Evolutionary conservation across 2,329 filamentous ascomycete species (phyloP).

Genomic region (Shiraia bambusicola): DNA sequence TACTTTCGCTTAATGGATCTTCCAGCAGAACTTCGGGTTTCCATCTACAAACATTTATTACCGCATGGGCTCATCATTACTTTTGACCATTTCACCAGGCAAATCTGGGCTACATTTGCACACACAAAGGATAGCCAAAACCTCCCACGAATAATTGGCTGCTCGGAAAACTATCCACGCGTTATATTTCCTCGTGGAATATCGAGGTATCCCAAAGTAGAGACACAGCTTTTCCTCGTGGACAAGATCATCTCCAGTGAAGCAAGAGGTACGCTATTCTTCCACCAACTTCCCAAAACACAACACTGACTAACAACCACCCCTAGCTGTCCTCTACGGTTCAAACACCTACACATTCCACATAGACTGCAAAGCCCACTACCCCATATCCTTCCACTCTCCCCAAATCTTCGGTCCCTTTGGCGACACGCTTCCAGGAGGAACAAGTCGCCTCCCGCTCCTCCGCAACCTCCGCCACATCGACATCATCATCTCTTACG

Average conservation of each 20-base stretch:
- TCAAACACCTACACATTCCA: constrained; percentile 22
- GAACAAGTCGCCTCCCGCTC: constrained; percentile 8
- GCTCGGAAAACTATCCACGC: neutral
- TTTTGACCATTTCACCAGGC: neutral
- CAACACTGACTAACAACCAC: neutral
- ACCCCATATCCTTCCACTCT: constrained; percentile 12
- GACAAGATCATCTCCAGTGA: constrained; percentile 20
- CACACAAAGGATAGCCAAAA: neutral
- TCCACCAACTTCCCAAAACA: neutral
- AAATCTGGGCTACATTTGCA: neutral
- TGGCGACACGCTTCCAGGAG: constrained; percentile 8
- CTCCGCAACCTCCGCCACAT: constrained; percentile 23
- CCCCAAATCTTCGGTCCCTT: constrained; percentile 22
- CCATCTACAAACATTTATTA: constrained; percentile 14
- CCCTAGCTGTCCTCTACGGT: constrained; percentile 21
- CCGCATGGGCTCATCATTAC: constrained; percentile 8
- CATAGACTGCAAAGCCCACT: constrained; percentile 8
- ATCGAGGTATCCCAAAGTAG: neutral
- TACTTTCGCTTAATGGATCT: constrained; percentile 17
- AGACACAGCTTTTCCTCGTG: constrained; percentile 16
- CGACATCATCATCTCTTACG: constrained; percentile 7
- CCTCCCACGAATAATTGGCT: neutral
- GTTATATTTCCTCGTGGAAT: neutral
- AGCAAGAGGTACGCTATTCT: constrained; percentile 10
- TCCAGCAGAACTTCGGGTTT: constrained; percentile 18